A percentile compares a stretch with the other conserved stretches of the same genome.
Conservation (phyloP, 768 basidiomycete species). For the Pleurotus citrinopileatus region DNA sequence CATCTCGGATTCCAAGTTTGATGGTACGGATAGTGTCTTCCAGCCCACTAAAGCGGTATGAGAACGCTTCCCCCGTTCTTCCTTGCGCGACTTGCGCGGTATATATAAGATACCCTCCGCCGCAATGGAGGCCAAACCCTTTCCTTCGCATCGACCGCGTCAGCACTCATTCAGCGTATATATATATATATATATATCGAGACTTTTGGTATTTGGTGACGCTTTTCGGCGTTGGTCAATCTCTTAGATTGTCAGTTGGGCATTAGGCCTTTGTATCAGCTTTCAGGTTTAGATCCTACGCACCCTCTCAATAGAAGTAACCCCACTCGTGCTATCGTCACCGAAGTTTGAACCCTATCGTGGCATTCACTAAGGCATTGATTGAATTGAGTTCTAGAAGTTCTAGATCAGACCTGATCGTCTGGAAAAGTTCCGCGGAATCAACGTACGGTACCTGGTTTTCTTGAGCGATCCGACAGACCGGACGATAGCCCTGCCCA, state of each 20-base stretch:
- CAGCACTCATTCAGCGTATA: constrained; percentile 4
- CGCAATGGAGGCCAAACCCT: background rate
- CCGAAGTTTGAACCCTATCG: too few relatives aligned
- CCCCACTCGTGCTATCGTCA: background rate
- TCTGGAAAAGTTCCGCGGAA: too few relatives aligned
- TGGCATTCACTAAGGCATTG: too few relatives aligned
- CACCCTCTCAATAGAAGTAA: background rate
- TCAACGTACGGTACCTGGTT: too few relatives aligned
- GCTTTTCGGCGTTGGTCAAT: constrained; percentile 8
- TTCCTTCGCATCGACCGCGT: background rate
- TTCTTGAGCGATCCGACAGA: too few relatives aligned
- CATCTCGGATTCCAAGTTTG: constrained; percentile 22
- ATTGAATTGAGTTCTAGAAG: too few relatives aligned
- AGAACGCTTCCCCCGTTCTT: background rate
- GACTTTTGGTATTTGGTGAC: background rate
- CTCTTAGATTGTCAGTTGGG: constrained; percentile 3
- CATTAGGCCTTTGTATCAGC: constrained; percentile 1
- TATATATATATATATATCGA: background rate
- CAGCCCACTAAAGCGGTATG: background rate
- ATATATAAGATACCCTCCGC: background rate
- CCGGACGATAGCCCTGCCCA: too few relatives aligned
- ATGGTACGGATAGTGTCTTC: constrained; percentile 10
- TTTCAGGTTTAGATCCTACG: background rate
- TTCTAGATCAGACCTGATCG: too few relatives aligned
- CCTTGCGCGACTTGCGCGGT: background rate